These are phyloP conservation scores for Fusarium decemcellulare DNA, from an alignment of 2,329 filamentous ascomycete genomes.

Conservation along the genomic window DNA sequence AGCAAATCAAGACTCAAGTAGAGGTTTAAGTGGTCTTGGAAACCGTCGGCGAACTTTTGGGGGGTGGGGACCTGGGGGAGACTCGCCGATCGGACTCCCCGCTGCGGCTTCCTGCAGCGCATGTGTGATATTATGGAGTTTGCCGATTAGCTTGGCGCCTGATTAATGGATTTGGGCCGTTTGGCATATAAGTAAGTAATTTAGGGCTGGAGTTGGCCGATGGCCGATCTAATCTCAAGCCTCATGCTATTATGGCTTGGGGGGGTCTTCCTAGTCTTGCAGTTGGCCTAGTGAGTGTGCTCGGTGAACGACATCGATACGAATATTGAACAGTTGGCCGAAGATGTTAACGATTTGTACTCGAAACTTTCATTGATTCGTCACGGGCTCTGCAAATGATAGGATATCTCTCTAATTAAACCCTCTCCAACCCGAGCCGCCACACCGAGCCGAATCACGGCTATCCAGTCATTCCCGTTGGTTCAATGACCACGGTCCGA, in stretches of 20 bases:
- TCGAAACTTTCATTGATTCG: no score
- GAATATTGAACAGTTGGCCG: no score
- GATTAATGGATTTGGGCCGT: neutral
- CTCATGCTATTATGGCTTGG: neutral
- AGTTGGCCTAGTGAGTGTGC: no score
- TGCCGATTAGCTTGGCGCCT: neutral
- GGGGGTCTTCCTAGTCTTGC: neutral
- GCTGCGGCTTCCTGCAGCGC: neutral
- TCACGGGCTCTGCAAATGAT: no score
- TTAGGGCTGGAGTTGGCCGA: constrained; percentile 3
- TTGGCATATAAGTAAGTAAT: neutral
- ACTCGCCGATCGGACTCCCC: constrained; percentile 3
- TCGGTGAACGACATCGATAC: no score
- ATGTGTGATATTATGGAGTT: neutral
- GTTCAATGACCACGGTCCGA: constrained; percentile 30
- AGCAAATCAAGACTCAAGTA: neutral
- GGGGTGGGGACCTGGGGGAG: neutral
- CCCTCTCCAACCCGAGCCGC: neutral
- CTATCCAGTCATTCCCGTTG: constrained; percentile 22
- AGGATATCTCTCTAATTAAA: neutral
- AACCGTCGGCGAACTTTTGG: constrained; percentile 1
- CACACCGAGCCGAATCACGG: neutral
- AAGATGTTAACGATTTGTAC: no score
- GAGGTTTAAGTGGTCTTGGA: neutral
- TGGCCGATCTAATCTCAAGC: neutral